Evolutionary conservation across 2,329 filamentous ascomycete genomes (phyloP), one percentile per base, ranked within the genome.

Genomic region (Akanthomyces dipterigenus): DNA sequence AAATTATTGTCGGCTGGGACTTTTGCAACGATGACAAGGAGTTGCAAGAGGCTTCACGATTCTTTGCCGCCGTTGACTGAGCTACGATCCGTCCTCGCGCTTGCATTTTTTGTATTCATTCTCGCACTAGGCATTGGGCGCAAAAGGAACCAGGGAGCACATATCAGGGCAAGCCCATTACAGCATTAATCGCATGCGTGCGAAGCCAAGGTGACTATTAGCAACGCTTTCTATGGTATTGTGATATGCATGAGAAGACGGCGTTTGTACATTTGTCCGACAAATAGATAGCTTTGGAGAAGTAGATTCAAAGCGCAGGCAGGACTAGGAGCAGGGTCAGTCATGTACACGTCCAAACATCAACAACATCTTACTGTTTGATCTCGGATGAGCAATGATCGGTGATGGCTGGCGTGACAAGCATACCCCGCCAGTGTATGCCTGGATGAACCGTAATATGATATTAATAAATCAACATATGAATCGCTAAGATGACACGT

Each of bases 1-100:
- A 88, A 43, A 86, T 89, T 18, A 98, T 99, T 70, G 91, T 98
- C 0, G 95, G 93, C 0, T 99, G 95, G 95, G 95, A 99, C 73
- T 99, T 98, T 80, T 95, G 92, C 63, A 91, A 92, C 67, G 88
- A 86, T 5, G 93, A 99, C 66, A 75, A 83, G 60, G 89, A 96
- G 67, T 83, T 97, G 58, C 85, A 91, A 60, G 87, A 90, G 70
- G 90, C 88, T 7, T 85, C 86, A 65, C 82, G 84, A 40, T 96
- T 96, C 70, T 96, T 96, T 71, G 86, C 81, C 58, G 80, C 83
- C 2, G 78, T 88, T 46, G 82, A 76, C 60, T 76, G 28, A 53
- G n/a, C 16, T 31, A 16, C 14, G 14, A n/a, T 18, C 26, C 24
- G 22, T 18, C 26, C 24, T 16, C 11, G 26, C n/a, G n/a, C 36